Conservation (phyloP, 106 monocot genomes). For the Dendrobium nobile region DNA sequence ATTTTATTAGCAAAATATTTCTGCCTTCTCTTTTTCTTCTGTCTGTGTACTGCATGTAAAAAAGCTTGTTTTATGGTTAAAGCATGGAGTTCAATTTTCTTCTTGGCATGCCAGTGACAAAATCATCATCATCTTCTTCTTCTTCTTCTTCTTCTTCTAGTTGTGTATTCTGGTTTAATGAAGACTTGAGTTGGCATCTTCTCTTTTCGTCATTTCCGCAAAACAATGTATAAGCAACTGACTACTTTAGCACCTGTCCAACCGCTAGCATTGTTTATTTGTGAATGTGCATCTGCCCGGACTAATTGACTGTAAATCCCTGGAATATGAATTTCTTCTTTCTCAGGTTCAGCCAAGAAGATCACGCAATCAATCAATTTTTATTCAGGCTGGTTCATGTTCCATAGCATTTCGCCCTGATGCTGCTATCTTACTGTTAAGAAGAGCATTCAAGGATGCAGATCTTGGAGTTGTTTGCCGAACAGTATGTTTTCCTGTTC, state of each 20-base stretch:
- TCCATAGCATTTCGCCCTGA: slow-evolving; percentile 81
- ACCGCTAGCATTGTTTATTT: neutral
- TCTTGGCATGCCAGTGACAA: neutral
- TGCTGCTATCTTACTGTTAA: slow-evolving; percentile 56
- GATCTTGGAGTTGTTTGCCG: slow-evolving; percentile 73
- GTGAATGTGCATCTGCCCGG: neutral
- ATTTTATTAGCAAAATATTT: neutral
- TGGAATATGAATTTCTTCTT: neutral
- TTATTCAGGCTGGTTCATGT: slow-evolving; percentile 32
- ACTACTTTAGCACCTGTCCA: neutral
- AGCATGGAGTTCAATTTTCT: neutral
- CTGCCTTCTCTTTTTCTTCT: neutral
- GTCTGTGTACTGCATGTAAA: neutral
- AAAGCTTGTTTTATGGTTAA: neutral
- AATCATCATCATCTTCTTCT: neutral
- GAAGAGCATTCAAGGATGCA: slow-evolving; percentile 70
- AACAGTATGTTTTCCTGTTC: slow-evolving; percentile 36
- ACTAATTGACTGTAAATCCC: neutral
- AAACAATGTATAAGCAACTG: neutral
- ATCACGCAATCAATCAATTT: slow-evolving; percentile 53
- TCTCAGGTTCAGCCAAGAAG: slow-evolving; percentile 67
- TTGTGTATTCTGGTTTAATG: neutral
- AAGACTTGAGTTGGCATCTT: neutral
- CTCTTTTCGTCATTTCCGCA: neutral
- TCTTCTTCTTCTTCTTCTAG: neutral